A percentile compares a stretch with the other conserved stretches of the same genome.
phyloP scores from a whole-genome alignment of 306 rosid genomes.

The Carpinus viminea region DNA sequence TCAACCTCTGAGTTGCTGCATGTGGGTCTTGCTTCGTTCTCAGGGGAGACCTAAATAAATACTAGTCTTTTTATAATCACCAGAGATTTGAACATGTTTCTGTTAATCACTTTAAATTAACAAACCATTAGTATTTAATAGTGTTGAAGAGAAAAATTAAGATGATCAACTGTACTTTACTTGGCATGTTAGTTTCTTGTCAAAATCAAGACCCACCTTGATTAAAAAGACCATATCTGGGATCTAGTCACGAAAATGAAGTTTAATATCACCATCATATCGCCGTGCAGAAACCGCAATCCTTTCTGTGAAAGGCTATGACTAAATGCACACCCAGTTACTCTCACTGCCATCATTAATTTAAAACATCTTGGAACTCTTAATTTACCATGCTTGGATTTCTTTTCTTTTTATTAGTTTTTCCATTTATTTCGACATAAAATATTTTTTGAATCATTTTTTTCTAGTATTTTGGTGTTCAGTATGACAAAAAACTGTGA shows the following conservation, averaged over 20 bases:
- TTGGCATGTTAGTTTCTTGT: constrained; percentile 46
- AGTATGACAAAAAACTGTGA: too few species aligned
- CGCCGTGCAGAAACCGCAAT: constrained; percentile 45
- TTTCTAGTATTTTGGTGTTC: too few species aligned
- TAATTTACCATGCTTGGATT: not conserved
- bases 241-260: constrained; percentile 36
- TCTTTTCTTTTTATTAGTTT: not conserved
- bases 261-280: constrained; percentile 21
- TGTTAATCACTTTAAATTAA: constrained; percentile 30
- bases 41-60: constrained; percentile 24
- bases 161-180: constrained; percentile 27
- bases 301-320: constrained; percentile 19
- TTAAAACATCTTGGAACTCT: not conserved
- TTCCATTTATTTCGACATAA: too few species aligned
- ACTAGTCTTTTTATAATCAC: constrained; percentile 19
- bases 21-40: constrained; percentile 66
- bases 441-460: too few species aligned
- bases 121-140: constrained; percentile 1
- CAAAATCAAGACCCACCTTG: constrained; percentile 51
- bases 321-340: constrained; percentile 22
- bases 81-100: constrained; percentile 30
- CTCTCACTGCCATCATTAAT: constrained; percentile 16
- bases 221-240: constrained; percentile 32
- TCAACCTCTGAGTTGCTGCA: constrained; percentile 55
- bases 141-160: not conserved